These are phyloP conservation scores for Phytophthora podocarpi DNA, from an alignment of 352 stramenopile species.

Conservation along the genomic window DNA sequence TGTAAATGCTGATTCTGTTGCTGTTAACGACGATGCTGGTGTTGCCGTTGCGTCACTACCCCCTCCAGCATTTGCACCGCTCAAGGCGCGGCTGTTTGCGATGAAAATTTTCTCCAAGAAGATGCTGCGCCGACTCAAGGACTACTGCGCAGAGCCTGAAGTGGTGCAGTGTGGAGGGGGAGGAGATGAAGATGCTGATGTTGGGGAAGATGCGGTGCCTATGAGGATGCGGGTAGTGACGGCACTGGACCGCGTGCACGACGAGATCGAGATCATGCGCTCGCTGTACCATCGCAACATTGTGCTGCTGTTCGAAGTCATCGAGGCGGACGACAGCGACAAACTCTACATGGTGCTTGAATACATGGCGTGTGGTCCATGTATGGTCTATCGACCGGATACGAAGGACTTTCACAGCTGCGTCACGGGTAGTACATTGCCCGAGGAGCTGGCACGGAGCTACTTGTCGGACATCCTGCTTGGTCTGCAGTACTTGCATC, in stretches of 20 bases:
- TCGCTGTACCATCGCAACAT: slow-evolving; percentile 91
- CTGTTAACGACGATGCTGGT: neutral
- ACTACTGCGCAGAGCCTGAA: slow-evolving; percentile 55
- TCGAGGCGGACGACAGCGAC: slow-evolving; percentile 77
- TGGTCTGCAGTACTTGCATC: slow-evolving; percentile 84
- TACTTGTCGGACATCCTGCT: slow-evolving; percentile 80
- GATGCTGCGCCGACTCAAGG: slow-evolving; percentile 75
- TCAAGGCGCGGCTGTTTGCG: slow-evolving; percentile 60
- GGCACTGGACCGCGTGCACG: slow-evolving; percentile 76
- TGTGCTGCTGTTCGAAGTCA: slow-evolving; percentile 91
- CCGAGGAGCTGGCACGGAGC: slow-evolving; percentile 63
- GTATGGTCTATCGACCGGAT: slow-evolving; percentile 79
- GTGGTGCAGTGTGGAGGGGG: neutral
- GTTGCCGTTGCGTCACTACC: slow-evolving; percentile 1
- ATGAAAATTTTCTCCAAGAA: slow-evolving; percentile 89
- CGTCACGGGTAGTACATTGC: slow-evolving; percentile 52
- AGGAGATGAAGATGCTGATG: neutral
- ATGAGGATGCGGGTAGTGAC: slow-evolving; percentile 75
- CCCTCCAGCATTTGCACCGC: slow-evolving; percentile 24
- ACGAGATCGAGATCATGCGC: slow-evolving; percentile 90
- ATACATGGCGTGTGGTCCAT: slow-evolving; percentile 82
- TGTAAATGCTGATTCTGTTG: neutral
- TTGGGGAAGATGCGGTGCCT: slow-evolving; percentile 2
- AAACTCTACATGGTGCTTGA: slow-evolving; percentile 90
- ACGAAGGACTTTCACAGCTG: slow-evolving; percentile 77